Base-by-base conservation (phyloP, 75 land plant species). In the Pinus tabuliformis region DNA sequence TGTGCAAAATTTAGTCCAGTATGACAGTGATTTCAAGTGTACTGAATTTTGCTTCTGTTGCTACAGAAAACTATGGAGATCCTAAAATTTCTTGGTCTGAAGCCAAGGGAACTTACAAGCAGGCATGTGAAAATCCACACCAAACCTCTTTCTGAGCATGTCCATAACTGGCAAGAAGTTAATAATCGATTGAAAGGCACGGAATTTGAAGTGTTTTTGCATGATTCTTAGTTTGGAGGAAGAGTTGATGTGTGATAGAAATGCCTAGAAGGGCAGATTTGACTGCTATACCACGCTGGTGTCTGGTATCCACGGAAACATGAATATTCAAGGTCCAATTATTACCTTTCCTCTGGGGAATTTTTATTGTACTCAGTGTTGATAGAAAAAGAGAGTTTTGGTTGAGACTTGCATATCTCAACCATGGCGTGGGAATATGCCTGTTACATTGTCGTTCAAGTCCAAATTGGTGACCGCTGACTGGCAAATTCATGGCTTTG, bases 41-140 rank as follows among this genome's bases (percentile, higher is more conserved):
- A 75, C 76, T 75, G 22, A 66, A 39, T 18, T 17, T 66, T 37
- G 45, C 18, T 56, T 68, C 12, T 26, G 18, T 62, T 63, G 22
- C 26, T 66, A 75, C 85, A 91, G 92, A 83, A 75, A 56, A 12
- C 87, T 39, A 52, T 56, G 57, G 79, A 79, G 56, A 75, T 89
- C 36, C 94, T 83, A 77, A 70, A 81, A 12, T 91, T 91, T 72
- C 75, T 91, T 28, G 83, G 83, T 9, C 66, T 91, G 4, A 85
- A 79, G 22, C 62, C 60, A 37, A 78, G 75, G 73, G 72, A 81
- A 16, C 72, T 91, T 13, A 78, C 65, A 20, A 91, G 94, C 73
- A 80, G 65, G 18, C 94, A 91, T 30, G 92, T 89, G n/a, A 91
- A 87, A 75, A 91, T 91, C 30, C 94, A 91, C 80, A 89, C 84